These are phyloP conservation scores for Aureobasidium melanogenum DNA, from an alignment of 2,329 filamentous ascomycete species.

Conservation along the genomic window DNA sequence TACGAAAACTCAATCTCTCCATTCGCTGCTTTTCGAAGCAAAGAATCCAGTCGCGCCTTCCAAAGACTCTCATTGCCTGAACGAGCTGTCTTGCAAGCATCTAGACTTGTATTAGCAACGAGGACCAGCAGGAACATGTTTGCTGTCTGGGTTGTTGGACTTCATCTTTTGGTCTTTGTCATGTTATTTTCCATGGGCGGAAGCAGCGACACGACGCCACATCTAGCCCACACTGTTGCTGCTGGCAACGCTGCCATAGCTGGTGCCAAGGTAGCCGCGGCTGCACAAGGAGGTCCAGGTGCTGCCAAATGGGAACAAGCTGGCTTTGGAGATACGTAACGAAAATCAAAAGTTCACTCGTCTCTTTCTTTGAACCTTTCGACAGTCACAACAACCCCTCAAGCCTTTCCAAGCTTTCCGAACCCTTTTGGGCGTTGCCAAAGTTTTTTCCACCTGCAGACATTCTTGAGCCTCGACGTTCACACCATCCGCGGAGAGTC, in stretches of 20 bases:
- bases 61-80: conserved; percentile 90
- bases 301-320: neutral
- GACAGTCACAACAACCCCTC: neutral
- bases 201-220: neutral
- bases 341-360: neutral
- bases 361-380: neutral
- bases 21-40: conserved; percentile 90
- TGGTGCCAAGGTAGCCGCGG: neutral
- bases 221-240: neutral
- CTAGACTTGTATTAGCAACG: conserved; percentile 82
- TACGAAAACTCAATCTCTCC: conserved; percentile 95
- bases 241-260: conserved; percentile 6
- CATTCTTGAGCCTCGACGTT: neutral
- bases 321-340: conserved; percentile 2
- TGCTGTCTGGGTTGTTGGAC: conserved; percentile 77
- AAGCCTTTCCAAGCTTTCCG: conserved; percentile 2
- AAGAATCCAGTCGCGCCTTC: conserved; percentile 83
- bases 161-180: conserved; percentile 81
- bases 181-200: conserved; percentile 74
- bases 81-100: conserved; percentile 80
- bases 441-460: neutral
- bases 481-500: neutral
- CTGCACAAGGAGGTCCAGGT: neutral
- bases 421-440: neutral
- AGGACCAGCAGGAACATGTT: conserved; percentile 88